phyloP scores from a whole-genome alignment of 768 basidiomycete genomes.

The Mycena chlorophos region DNA sequence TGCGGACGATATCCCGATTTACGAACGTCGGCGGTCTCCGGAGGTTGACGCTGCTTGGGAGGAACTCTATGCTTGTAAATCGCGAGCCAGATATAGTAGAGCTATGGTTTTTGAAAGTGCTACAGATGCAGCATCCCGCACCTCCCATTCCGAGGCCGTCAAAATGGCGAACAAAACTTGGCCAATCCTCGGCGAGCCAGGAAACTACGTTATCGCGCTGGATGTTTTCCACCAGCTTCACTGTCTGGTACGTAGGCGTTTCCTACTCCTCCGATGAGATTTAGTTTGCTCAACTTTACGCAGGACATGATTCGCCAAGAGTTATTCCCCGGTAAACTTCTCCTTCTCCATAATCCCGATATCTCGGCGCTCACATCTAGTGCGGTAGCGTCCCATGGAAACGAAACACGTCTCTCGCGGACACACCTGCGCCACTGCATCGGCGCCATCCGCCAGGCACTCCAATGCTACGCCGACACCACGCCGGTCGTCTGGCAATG shows the following conservation, averaged over 20 bases:
- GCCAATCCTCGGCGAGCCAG: slow-evolving; percentile 20
- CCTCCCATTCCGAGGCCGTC: slow-evolving; percentile 17
- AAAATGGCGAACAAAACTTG: slow-evolving; percentile 22
- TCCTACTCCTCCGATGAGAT: not conserved
- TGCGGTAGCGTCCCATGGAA: too few species aligned
- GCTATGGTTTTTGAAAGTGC: not conserved
- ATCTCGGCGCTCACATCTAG: too few species aligned
- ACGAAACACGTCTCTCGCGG: slow-evolving; percentile 7
- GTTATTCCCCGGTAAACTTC: slow-evolving; percentile 10
- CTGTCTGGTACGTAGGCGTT: slow-evolving; percentile 22
- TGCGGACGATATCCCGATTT: slow-evolving; percentile 16
- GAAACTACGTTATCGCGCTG: slow-evolving; percentile 19
- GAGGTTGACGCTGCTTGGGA: slow-evolving; percentile 23
- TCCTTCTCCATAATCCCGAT: too few species aligned
- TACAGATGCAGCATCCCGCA: slow-evolving; percentile 16
- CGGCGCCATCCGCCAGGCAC: slow-evolving; percentile 19
- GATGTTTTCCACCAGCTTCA: slow-evolving; percentile 27
- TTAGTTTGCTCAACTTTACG: not conserved
- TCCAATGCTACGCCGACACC: slow-evolving; percentile 23
- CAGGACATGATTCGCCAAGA: slow-evolving; percentile 21
- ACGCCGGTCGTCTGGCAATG: slow-evolving; percentile 24
- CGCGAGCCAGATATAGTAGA: not conserved
- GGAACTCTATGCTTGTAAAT: slow-evolving; percentile 19
- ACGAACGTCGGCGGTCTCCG: slow-evolving; percentile 16
- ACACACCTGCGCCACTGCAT: slow-evolving; percentile 21